Evolutionary conservation across 2,329 filamentous ascomycete species (phyloP), one percentile per base, ranked within the genome.

Genomic region (Ascochyta viciae-villosae): DNA sequence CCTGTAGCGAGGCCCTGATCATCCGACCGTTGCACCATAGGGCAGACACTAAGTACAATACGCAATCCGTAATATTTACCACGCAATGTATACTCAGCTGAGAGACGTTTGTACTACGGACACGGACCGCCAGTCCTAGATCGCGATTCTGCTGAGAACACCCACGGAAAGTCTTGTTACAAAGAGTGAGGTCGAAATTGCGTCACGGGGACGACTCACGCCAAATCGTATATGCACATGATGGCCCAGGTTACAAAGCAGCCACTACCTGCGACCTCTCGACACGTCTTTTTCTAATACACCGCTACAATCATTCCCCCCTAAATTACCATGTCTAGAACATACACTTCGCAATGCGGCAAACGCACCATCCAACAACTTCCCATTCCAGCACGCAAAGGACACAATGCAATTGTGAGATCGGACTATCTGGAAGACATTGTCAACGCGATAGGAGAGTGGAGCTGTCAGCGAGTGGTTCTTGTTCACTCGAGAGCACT

Each of bases 401-500:
- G 61, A 7, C 60, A 64, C 39, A 59, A 67, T 44, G 63, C 65
- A 7, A 61, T 65, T 15, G 24, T 67, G 13, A 60, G 63, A 7
- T 59, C 63, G 1, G 51, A 38, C 15, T 61, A 65, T 29, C 16
- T 67, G 7, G 50, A 57, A 5, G 65, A 68, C n/a, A 66, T 60
- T 13, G 19, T 56, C 9, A 16, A 48, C 3, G 58, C 58, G 12
- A 58, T 67, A n/a, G 51, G 58, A 15, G 39, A 54, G 23, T 68
- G 61, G 61, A 53, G 43, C 34, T 65, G 63, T 33, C 34, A 57
- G 19, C 57, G 64, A 7, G 31, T 64, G 1, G 31, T 67, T 12
- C 44, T 68, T 15, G 64, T 67, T 26, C 60, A 68, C 29, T 66
- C 61, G 29, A 64, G 57, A 34, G 55, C 63, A 15, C 63, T 68